Base-by-base conservation (phyloP, 2,329 filamentous ascomycete species). In the Emmonsia crescens region DNA sequence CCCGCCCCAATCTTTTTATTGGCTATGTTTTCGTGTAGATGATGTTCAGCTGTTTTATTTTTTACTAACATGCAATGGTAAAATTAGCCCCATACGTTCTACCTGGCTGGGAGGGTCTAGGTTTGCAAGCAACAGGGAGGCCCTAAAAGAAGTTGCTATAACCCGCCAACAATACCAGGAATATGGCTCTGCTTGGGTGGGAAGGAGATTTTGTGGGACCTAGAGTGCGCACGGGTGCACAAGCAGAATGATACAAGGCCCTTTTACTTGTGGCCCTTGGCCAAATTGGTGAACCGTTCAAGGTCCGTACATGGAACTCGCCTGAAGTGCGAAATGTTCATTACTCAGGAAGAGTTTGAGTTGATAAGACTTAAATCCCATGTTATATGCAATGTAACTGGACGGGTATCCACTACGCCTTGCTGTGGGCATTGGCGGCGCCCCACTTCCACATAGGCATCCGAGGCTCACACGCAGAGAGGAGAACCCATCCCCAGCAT, bases 111-210 rank as follows among this genome's bases (percentile, higher is more conserved):
- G 94, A 19, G 93, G 87, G n/a, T 88, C 89, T 27, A 83, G 85
- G 62, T 79, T 96, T 61, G 91, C 91, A 0, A 83, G 78, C 58
- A 86, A 92, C 68, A 79, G 80, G 49, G 81, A 88, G 46, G 78
- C 79, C 58, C 66, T 95, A 59, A 82, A 85, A 63, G 81, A 82
- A 57, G 75, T 91, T 14, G 82, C 85, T 1, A 89, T 96, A n/a
- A 94, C 89, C 0, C 90, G 89, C 71, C 83, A 89, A 64, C 91
- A 99, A 71, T 99, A 99, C 73, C 85, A 94, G 59, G 94, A 99
- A 74, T 77, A 91, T 70, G 94, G 94, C 9, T 84, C 83, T 61
- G 79, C 77, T 1, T 93, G 89, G 89, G 81, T 89, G 29, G 85
- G 84, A 33, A 86, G 85, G 68, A 89, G 84, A 70, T 94, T 96